These are phyloP conservation scores for Deinandra increscens DNA, from an alignment of 129 eudicot species.

Conservation along the genomic window DNA sequence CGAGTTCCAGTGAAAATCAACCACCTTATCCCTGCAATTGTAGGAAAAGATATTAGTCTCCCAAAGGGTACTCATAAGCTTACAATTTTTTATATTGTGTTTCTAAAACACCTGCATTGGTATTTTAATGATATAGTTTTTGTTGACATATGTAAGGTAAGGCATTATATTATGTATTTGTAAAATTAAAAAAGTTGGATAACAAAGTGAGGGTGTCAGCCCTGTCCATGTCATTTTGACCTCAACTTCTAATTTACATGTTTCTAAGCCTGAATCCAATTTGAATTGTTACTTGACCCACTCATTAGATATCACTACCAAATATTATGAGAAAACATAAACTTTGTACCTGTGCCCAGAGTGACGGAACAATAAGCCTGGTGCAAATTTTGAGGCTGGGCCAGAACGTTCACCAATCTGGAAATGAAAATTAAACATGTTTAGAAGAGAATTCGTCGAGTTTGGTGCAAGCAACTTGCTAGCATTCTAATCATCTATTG, in stretches of 20 bases:
- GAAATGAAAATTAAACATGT: conserved; percentile 3
- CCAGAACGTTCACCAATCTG: conserved; percentile 60
- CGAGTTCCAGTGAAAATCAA: conserved; percentile 86
- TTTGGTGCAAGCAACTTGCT: not conserved
- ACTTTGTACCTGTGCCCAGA: conserved; percentile 80
- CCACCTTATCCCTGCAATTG: conserved; percentile 71
- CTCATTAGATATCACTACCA: not conserved
- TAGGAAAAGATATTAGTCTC: not conserved
- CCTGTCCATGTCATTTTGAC: not conserved
- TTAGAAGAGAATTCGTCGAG: not conserved
- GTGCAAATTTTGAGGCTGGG: conserved; percentile 38
- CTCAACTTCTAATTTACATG: not conserved
- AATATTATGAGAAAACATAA: not conserved
- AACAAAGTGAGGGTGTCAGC: not conserved
- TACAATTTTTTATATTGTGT: not conserved
- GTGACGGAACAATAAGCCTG: conserved; percentile 75
- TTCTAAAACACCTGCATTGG: not conserved
- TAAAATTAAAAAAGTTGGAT: not conserved
- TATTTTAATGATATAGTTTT: not conserved
- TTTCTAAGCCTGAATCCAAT: not conserved
- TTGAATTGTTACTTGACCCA: not conserved
- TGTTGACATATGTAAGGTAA: not conserved
- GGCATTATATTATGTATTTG: not conserved
- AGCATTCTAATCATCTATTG: not conserved
- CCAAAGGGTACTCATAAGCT: not conserved